phyloP scores from a whole-genome alignment of 805 yeast species.

The Zygosaccharomyces lentus region DNA sequence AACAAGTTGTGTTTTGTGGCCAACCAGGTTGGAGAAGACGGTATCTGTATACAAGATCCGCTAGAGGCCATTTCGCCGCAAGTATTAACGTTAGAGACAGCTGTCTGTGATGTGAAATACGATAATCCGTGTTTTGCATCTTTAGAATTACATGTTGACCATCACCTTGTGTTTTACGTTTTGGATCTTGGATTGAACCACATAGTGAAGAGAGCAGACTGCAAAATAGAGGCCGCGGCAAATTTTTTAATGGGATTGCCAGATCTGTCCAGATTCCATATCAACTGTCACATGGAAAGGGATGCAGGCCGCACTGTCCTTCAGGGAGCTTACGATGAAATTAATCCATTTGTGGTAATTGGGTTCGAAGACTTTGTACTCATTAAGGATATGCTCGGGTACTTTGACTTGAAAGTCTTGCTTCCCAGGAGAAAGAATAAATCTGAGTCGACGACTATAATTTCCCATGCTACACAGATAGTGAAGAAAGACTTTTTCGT shows the following conservation, averaged over 20 bases:
- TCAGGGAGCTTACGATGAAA: conserved; percentile 62
- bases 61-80: conserved; percentile 57
- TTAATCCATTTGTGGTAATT: conserved; percentile 41
- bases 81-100: conserved; percentile 47
- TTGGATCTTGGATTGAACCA: conserved; percentile 83
- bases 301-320: conserved; percentile 34
- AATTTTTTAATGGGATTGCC: conserved; percentile 64
- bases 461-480: conserved; percentile 60
- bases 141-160: conserved; percentile 49
- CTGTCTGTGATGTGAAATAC: conserved; percentile 68
- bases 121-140: conserved; percentile 85
- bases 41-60: conserved; percentile 62
- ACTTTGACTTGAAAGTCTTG: conserved; percentile 40
- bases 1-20: conserved; percentile 68
- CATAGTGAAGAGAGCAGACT: conserved; percentile 50
- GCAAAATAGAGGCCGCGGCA: conserved; percentile 37
- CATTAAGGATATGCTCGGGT: conserved; percentile 44
- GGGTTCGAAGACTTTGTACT: conserved; percentile 54
- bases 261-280: conserved; percentile 32
- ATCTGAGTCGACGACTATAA: conserved; percentile 36
- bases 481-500: conserved; percentile 60
- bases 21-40: conserved; percentile 46
- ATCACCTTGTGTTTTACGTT: conserved; percentile 62
- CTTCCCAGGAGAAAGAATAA: conserved; percentile 48
- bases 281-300: conserved; percentile 11